Evolutionary conservation across 352 stramenopile species (phyloP), one percentile per base, ranked within the genome.

Genomic region (Globisporangium echinulatum): DNA sequence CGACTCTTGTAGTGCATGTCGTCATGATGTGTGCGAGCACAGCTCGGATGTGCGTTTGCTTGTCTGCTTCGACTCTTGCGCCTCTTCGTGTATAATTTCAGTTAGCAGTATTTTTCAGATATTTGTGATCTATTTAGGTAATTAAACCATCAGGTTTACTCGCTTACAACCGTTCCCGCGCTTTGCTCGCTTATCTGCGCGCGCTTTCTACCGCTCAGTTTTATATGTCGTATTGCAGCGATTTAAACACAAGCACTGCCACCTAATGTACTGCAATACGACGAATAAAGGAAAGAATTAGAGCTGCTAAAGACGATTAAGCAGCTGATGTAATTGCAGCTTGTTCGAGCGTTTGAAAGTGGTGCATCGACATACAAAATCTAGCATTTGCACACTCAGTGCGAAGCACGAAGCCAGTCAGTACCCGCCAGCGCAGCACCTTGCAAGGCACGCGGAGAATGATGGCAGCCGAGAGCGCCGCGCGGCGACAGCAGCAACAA

Each of bases 401-500:
- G n/a, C 7, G 46, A 17, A 25, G 7, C 14, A 0, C n/a, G 46
- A 33, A 4, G 5, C 0, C 25, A 33, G 25, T 33, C 25, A 33
- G 25, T 33, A 3, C 25, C 25, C 2, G 25, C 25, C 25, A 25
- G 19, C 19, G 19, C 19, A 25, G 19, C 19, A 33, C 25, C 25
- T 33, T 1, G 25, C 25, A 33, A 33, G 25, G 2, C 7, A 50
- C 46, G n/a, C 11, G 46, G 15, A 36, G 14, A 9, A 52, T 43
- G 43, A 57, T 61, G 59, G 53, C 53, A 25, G 25, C 39, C 15
- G 52, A 59, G 53, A 55, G 48, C 39, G 59, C 47, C 38, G 59
- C 53, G 33, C 53, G 47, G 39, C 42, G 44, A 48, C 47, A 61
- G 53, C 59, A 65, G 40, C 53, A 59, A 40, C 54, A 61, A 19